These are phyloP conservation scores for Clohesyomyces aquaticus DNA, from an alignment of 495 filamentous ascomycete species.

Conservation along the genomic window DNA sequence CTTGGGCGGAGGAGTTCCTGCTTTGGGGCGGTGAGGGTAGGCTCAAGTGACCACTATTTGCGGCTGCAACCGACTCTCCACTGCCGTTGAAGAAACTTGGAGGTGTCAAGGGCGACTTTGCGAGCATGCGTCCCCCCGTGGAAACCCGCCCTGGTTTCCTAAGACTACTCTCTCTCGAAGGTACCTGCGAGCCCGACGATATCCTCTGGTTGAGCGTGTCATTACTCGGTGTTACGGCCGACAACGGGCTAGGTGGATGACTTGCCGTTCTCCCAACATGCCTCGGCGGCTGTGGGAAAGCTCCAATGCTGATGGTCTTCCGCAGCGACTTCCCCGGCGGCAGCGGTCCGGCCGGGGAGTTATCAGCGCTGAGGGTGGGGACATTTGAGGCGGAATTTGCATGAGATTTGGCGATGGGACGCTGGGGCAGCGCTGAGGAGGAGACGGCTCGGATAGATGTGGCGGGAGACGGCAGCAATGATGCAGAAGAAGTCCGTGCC, in stretches of 20 bases:
- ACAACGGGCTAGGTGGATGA: constrained; percentile 64
- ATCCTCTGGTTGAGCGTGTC: constrained; percentile 40
- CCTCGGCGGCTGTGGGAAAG: constrained; percentile 88
- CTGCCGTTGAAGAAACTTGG: constrained; percentile 79
- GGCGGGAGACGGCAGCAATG: constrained; percentile 33
- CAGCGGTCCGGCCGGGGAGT: constrained; percentile 41
- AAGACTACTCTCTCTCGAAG: constrained; percentile 47
- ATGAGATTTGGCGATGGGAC: constrained; percentile 22
- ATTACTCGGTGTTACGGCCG: constrained; percentile 44
- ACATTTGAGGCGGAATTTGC: constrained; percentile 42
- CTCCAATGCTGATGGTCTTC: constrained; percentile 85
- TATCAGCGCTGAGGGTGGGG: constrained; percentile 32
- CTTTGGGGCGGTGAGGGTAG: constrained; percentile 81
- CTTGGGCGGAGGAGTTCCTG: constrained; percentile 84
- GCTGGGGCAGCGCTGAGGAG: constrained; percentile 35
- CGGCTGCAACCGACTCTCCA: constrained; percentile 73
- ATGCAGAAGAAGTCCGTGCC: constrained; percentile 45
- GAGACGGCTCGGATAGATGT: constrained; percentile 34
- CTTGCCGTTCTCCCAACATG: constrained; percentile 58
- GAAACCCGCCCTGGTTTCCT: constrained; percentile 35
- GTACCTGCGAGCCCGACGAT: constrained; percentile 33
- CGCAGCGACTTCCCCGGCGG: constrained; percentile 68
- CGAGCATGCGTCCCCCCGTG: constrained; percentile 22
- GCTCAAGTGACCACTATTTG: constrained; percentile 61
- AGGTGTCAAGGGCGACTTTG: constrained; percentile 44